Evolutionary conservation across 2,329 filamentous ascomycete genomes (phyloP), one percentile per base, ranked within the genome.

Genomic region (Mycocentrospora acerina): DNA sequence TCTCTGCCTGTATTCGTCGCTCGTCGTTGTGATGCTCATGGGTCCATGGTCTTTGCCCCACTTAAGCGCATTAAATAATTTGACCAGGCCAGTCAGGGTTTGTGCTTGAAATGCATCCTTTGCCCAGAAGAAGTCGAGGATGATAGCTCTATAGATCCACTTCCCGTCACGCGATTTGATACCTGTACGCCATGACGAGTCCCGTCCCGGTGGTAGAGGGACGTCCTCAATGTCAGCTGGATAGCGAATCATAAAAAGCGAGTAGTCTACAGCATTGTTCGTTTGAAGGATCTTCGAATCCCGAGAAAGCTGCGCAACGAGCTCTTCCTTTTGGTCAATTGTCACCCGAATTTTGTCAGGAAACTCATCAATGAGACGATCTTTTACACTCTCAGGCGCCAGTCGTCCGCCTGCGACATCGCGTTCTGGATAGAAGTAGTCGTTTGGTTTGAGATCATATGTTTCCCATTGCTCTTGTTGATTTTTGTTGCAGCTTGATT

Each of bases 121-220:
- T 0, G 83, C 80, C 85, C 85, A 89, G 70, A 89, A 88, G 67
- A 90, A 89, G 62, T 89, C 86, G 24, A 89, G 70, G 11, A 89
- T 66, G 0, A 83, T 76, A 3, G 78, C 82, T 3, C 85, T 76
- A 55, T 87, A 89, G 10, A 82, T 70, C 72, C 82, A 85, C 51
- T 80, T 79, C 0, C 79, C 79, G 53, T 87, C 81, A 0, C 74
- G 70, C 8, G 82, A 85, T 1, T 66, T 51, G 0, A 88, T 55
- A 0, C 85, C 85, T 0, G 71, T 76, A 9, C 84, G 72, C 85
- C 85, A 89, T 5, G 67, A 67, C 4, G 60, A 64, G 29, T 31
- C 53, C 49, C 33, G 59, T 29, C 60, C 62, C 4, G 46, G 68
- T 40, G 38, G 71, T 43, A 41, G 39, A 16, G 69, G 60, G 9